Evolutionary conservation across 148 eudicot genomes (phyloP).

Genomic region (Polygonum maritimum): DNA sequence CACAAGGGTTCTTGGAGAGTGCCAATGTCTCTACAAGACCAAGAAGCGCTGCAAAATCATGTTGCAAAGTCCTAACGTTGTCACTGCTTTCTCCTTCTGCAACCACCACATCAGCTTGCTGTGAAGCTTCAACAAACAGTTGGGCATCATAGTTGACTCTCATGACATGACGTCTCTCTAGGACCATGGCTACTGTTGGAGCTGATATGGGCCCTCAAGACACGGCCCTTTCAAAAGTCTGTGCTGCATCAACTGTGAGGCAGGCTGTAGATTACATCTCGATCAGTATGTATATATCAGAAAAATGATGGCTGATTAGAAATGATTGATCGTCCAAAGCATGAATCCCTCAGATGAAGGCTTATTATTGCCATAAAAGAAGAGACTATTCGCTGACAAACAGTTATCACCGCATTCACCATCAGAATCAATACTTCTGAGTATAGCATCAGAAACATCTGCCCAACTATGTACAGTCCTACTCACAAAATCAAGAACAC

Average conservation of each 20-base stretch:
- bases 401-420: constrained; percentile 41
- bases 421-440: constrained; percentile 80
- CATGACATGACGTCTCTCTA: constrained; percentile 71
- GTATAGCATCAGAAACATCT: constrained; percentile 77
- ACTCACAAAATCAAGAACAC: constrained; percentile 80
- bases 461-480: constrained; percentile 81
- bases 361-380: constrained; percentile 65
- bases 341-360: constrained; percentile 42
- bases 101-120: constrained; percentile 37
- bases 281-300: constrained; percentile 68
- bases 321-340: constrained; percentile 42
- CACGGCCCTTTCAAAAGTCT: constrained; percentile 82
- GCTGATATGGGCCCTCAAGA: constrained; percentile 69
- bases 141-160: constrained; percentile 45
- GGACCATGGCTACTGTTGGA: constrained; percentile 77
- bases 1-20: constrained; percentile 54
- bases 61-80: constrained; percentile 47
- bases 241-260: constrained; percentile 85
- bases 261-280: constrained; percentile 90
- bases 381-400: constrained; percentile 37
- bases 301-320: constrained; percentile 48
- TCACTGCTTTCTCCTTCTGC: constrained; percentile 62
- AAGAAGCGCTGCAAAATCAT: constrained; percentile 75
- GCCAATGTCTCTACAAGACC: constrained; percentile 86
- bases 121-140: constrained; percentile 52